Evolutionary conservation across 202 grass and related monocot species (phyloP).

Genomic region (Setaria viridis): DNA sequence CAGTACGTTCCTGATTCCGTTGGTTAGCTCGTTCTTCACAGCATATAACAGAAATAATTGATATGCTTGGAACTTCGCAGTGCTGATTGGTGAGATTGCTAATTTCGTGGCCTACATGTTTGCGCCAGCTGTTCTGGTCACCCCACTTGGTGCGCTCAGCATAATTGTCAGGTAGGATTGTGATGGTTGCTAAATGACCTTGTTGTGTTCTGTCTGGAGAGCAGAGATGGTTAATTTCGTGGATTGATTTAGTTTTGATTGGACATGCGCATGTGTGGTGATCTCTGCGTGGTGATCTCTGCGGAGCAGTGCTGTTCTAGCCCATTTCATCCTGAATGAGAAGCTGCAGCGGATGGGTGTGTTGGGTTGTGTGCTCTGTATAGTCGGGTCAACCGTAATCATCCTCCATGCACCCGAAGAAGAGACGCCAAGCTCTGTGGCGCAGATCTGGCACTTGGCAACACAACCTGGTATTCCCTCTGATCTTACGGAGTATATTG

Average conservation of each 20-base stretch:
- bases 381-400: conserved; percentile 78
- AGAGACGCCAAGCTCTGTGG: conserved; percentile 70
- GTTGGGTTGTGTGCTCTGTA: conserved; percentile 79
- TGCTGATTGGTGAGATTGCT: conserved; percentile 84
- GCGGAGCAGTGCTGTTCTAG: conserved; percentile 67
- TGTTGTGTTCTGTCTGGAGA: neutral
- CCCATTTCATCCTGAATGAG: conserved; percentile 82
- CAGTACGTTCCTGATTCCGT: conserved; percentile 53
- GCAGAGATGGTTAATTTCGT: neutral
- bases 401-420: conserved; percentile 81
- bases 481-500: neutral
- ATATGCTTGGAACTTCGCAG: conserved; percentile 45
- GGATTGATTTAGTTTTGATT: conserved; percentile 21
- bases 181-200: neutral
- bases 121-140: conserved; percentile 80
- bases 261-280: neutral
- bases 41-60: conserved; percentile 9
- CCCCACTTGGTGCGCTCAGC: conserved; percentile 80
- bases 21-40: conserved; percentile 16
- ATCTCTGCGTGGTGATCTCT: conserved; percentile 1
- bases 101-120: conserved; percentile 92
- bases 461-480: conserved; percentile 69
- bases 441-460: conserved; percentile 80
- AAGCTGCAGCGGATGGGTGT: conserved; percentile 83
- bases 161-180: conserved; percentile 81